Conservation (phyloP, 495 filamentous ascomycete genomes). For the Aspergillus cavernicola region DNA sequence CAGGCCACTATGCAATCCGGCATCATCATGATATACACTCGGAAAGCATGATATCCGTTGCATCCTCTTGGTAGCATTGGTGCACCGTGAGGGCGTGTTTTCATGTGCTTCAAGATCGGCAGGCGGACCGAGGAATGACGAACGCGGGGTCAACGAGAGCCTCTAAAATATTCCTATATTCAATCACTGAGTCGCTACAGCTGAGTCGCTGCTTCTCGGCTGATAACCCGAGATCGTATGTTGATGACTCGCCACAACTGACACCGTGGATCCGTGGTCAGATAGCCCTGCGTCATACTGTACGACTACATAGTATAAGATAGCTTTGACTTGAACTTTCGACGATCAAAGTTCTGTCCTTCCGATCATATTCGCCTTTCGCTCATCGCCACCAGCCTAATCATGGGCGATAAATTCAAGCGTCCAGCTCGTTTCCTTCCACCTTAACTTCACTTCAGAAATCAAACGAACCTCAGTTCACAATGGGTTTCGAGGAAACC, state of each 20-base stretch:
- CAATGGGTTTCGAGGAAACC: too few relatives aligned
- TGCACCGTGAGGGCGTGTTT: background rate
- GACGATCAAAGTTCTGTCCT: too few relatives aligned
- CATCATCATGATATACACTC: background rate
- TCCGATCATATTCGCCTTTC: too few relatives aligned
- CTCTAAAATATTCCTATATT: background rate
- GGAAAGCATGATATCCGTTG: background rate
- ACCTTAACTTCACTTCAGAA: too few relatives aligned
- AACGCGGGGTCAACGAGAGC: background rate
- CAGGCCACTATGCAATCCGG: background rate
- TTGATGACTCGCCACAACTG: background rate
- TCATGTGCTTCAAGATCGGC: conserved; percentile 2
- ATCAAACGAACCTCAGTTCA: too few relatives aligned
- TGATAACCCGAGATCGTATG: conserved; percentile 3
- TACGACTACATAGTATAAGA: too few relatives aligned
- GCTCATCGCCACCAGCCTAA: too few relatives aligned
- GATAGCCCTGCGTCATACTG: too few relatives aligned
- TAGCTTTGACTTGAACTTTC: too few relatives aligned
- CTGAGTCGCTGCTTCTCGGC: conserved; percentile 1
- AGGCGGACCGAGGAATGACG: conserved; percentile 5
- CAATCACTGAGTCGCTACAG: background rate
- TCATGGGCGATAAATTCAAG: too few relatives aligned
- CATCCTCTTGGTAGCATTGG: background rate
- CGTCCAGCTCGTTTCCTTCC: too few relatives aligned
- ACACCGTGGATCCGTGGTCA: background rate